Base-by-base conservation (phyloP, 75 land plant species). In the Azolla pinnata region DNA sequence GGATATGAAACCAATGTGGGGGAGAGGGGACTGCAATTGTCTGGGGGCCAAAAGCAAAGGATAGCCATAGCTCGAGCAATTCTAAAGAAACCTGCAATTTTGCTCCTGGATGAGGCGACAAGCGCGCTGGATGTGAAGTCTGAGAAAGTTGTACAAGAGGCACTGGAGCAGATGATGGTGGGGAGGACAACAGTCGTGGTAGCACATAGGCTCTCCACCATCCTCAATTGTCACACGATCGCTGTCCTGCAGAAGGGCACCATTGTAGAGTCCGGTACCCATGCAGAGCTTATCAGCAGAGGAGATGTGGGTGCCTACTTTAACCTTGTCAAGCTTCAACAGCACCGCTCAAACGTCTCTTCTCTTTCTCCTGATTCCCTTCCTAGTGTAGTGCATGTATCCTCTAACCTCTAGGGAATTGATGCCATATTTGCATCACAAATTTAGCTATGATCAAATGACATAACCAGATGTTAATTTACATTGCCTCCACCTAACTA, bases 21-120 rank as follows among this genome's bases (percentile, higher is more conserved):
- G 12, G 67, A 69, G 26, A 26, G 72, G 42, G 72, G 72, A 18
- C 44, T 62, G 4, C 72, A 69, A 35, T 33, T 69, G 16, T 69
- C 72, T 0, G 72, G 72, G 14, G 72, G 72, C 1, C 66, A 69
- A 52, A 69, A 69, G 60, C 72, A 69, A 47, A 35, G 72, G 3
- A 57, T 69, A 0, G 72, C 72, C 32, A 69, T 69, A 9, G 72
- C 72, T 14, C 35, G 72, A 31, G 72, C 72, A 10, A 65, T 69
- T 52, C 10, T 69, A 27, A 69, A 69, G 34, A 54, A 62, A 25
- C 72, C 72, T 0, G 53, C 72, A 2, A 63, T 69, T 31, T 24
- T 69, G 25, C 54, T 69, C 9, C 66, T 69, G 0, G 72, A 69
- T 26, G 72, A 69, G 47, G 72, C 72, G 5, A 69, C 72, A 20